Evolutionary conservation across 1,284 basidiomycete genomes (phyloP).

Genomic region (Ustilago tritici): DNA sequence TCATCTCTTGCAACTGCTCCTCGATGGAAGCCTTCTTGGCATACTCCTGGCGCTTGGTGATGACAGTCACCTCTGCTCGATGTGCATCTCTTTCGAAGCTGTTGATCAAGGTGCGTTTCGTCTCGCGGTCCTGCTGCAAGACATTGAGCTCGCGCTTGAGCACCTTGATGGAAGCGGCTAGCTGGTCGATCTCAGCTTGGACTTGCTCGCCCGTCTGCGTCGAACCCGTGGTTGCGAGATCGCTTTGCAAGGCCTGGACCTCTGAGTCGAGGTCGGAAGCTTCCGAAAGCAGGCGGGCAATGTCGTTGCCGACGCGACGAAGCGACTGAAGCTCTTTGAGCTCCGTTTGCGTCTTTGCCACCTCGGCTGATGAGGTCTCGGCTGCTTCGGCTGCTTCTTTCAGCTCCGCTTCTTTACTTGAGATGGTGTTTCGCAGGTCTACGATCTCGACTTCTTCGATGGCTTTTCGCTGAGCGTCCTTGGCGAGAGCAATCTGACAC

Average conservation of each 20-base stretch:
- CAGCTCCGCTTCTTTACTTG: constrained; percentile 72
- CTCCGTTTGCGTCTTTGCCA: constrained; percentile 39
- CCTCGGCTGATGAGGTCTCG: constrained; percentile 43
- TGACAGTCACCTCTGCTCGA: constrained; percentile 70
- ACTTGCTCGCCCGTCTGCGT: constrained; percentile 59
- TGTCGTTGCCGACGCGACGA: constrained; percentile 47
- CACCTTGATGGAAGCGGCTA: constrained; percentile 51
- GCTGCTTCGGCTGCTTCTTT: constrained; percentile 60
- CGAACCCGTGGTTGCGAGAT: constrained; percentile 54
- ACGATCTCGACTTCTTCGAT: constrained; percentile 57
- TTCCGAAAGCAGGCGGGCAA: constrained; percentile 44
- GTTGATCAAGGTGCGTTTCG: constrained; percentile 47
- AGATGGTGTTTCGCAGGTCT: constrained; percentile 77
- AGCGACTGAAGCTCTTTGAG: constrained; percentile 50
- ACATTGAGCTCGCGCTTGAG: constrained; percentile 57
- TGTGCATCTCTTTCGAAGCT: constrained; percentile 51
- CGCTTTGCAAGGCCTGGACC: constrained; percentile 47
- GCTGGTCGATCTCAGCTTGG: constrained; percentile 54
- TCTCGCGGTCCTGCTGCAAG: constrained; percentile 55
- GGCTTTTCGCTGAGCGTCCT: constrained; percentile 51
- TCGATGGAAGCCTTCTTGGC: constrained; percentile 47
- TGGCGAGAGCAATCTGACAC: constrained; percentile 77
- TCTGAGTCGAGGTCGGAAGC: constrained; percentile 39
- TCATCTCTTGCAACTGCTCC: constrained; percentile 72
- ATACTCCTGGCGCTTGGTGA: constrained; percentile 53